phyloP scores from a whole-genome alignment of 1,284 basidiomycete species.

The Tilletiaria anomala region DNA sequence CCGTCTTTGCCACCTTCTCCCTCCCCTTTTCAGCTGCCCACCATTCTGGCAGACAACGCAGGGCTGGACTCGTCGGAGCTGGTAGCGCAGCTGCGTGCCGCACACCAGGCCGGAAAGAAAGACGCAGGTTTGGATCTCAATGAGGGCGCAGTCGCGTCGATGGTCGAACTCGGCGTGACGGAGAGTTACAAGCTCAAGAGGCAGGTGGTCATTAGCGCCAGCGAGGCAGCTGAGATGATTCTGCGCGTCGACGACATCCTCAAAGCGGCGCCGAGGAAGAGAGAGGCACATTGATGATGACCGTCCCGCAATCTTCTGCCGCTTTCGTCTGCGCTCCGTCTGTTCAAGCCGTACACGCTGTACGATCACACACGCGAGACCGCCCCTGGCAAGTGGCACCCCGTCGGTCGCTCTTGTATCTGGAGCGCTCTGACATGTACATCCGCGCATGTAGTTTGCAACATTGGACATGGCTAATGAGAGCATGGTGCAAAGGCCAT shows the following conservation, averaged over 20 bases:
- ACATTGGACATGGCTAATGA: no score
- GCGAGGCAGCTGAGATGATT: conserved; percentile 97
- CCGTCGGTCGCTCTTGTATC: no score
- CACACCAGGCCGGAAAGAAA: conserved; percentile 74
- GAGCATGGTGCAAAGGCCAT: no score
- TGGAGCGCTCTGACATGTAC: no score
- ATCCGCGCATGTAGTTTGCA: no score
- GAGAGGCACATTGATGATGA: conserved; percentile 44
- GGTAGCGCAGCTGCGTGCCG: conserved; percentile 74
- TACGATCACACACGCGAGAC: no score
- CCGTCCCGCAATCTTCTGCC: no score
- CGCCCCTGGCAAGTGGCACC: no score
- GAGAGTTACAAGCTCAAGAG: conserved; percentile 96
- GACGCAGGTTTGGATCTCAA: conserved; percentile 90
- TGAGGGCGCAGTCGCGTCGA: conserved; percentile 66
- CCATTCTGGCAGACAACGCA: conserved; percentile 91
- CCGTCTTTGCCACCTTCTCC: conserved; percentile 1
- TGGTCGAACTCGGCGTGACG: conserved; percentile 74
- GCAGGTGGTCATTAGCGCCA: conserved; percentile 84
- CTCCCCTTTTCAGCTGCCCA: conserved; percentile 2
- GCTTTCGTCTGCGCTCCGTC: no score
- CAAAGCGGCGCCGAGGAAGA: conserved; percentile 48
- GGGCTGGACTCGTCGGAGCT: conserved; percentile 94
- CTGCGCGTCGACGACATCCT: conserved; percentile 60
- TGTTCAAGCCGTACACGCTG: no score